Conservation (phyloP, 2,329 filamentous ascomycete genomes). For the Aureobasidium subglaciale region DNA sequence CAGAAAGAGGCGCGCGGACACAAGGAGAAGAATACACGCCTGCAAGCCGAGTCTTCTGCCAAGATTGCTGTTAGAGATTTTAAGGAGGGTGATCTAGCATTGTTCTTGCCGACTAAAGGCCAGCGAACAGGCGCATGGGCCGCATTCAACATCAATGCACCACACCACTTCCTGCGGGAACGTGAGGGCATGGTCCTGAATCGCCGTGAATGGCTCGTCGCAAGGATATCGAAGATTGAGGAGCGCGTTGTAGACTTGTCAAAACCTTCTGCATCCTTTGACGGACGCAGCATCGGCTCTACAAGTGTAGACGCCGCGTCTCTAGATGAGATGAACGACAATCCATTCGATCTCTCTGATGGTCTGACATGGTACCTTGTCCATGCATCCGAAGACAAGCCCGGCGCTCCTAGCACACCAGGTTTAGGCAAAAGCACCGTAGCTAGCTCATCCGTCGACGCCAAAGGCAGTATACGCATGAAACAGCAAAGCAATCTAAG, state of each 20-base stretch:
- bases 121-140: slow-evolving; percentile 94
- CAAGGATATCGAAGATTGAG: slow-evolving; percentile 83
- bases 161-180: slow-evolving; percentile 93
- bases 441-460: slow-evolving; percentile 78
- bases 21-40: slow-evolving; percentile 73
- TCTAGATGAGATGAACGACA: slow-evolving; percentile 56
- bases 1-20: slow-evolving; percentile 79
- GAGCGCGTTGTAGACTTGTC: slow-evolving; percentile 90
- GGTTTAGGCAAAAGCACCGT: slow-evolving; percentile 89
- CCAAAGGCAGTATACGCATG: slow-evolving; percentile 58
- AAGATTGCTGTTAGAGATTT: slow-evolving; percentile 96
- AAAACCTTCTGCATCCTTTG: slow-evolving; percentile 41
- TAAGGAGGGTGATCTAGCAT: slow-evolving; percentile 88
- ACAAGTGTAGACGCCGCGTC: slow-evolving; percentile 12
- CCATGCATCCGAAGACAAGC: slow-evolving; percentile 83
- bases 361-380: slow-evolving; percentile 94
- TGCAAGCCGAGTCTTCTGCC: slow-evolving; percentile 80
- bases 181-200: slow-evolving; percentile 80
- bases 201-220: slow-evolving; percentile 90
- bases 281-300: slow-evolving; percentile 23
- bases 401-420: slow-evolving; percentile 78
- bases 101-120: slow-evolving; percentile 91
- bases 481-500: slow-evolving; percentile 32
- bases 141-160: slow-evolving; percentile 94
- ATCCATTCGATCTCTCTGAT: slow-evolving; percentile 93